Evolutionary conservation across 108 stramenopile genomes (phyloP).

Genomic region (Skeletonema grethae): DNA sequence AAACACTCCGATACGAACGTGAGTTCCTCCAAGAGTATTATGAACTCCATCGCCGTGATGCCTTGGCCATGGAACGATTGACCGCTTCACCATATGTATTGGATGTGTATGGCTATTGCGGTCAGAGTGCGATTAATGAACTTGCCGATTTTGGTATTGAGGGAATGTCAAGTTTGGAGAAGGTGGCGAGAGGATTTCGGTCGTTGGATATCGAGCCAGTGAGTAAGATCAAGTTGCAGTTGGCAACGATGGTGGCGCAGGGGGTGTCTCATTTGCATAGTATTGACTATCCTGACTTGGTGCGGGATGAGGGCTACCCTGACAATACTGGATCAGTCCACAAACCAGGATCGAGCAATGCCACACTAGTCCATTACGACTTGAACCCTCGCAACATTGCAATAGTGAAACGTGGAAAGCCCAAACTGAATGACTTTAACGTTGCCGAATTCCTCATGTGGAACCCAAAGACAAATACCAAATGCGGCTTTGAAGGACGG

Average conservation of each 20-base stretch:
- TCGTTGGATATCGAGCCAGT: slow-evolving; percentile 53
- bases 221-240: slow-evolving; percentile 64
- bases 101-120: slow-evolving; percentile 86
- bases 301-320: not conserved
- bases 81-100: slow-evolving; percentile 76
- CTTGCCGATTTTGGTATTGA: slow-evolving; percentile 66
- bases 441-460: slow-evolving; percentile 69
- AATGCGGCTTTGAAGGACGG: slow-evolving; percentile 66
- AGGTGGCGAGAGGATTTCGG: slow-evolving; percentile 62
- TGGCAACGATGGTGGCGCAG: slow-evolving; percentile 69
- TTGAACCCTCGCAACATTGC: slow-evolving; percentile 84
- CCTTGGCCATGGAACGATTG: slow-evolving; percentile 87
- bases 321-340: not conserved
- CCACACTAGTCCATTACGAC: slow-evolving; percentile 86
- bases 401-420: slow-evolving; percentile 65
- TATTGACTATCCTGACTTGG: slow-evolving; percentile 52
- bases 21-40: slow-evolving; percentile 82
- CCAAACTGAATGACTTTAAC: slow-evolving; percentile 86
- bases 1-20: slow-evolving; percentile 79
- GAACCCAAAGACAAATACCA: slow-evolving; percentile 33
- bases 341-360: slow-evolving; percentile 19
- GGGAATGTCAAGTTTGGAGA: slow-evolving; percentile 59
- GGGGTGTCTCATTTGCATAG: slow-evolving; percentile 82
- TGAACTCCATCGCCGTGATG: slow-evolving; percentile 84
- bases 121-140: slow-evolving; percentile 87